Evolutionary conservation across 2,329 filamentous ascomycete species (phyloP), one percentile per base, ranked within the genome.

Genomic region (Penicillium sp.): DNA sequence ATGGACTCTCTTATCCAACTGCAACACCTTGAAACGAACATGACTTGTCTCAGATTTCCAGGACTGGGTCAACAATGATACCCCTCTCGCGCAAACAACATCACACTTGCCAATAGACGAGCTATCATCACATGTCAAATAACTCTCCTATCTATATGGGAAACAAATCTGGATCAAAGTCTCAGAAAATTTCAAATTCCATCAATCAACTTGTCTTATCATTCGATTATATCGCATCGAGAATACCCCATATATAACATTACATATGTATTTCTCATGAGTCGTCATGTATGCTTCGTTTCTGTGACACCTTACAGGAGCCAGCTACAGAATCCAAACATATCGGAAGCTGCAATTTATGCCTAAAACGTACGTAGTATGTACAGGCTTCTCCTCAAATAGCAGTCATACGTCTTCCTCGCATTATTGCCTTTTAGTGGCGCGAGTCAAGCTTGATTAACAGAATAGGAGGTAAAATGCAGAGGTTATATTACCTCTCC

Each of bases 221-320:
- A 61, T 61, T 53, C 55, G 56, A 61, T 57, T 61, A 59, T 56
- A 35, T 59, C 48, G 34, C 64, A 63, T 53, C 62, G 64, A 61
- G 60, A 40, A 34, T 65, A 60, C 47, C 47, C 61, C 50, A 56
- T 60, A 61, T 58, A 66, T 66, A 46, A 31, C 16, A 46, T 46
- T 46, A 26, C 24, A 26, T 26, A 26, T 26, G 24, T 26, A 26
- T 26, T 26, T 8, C 24, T 63, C 58, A 67, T 70, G 59, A 57
- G 48, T 51, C 40, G 52, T 46, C 60, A 56, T 59, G 48, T 56
- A 53, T 47, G 55, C 45, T 40, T 57, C 37, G 22, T 55, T n/a
- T 16, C 20, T n/a, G n/a, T n/a, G n/a, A 26, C 6, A 35, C 38
- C 34, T 69, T 32, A 26, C 10, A 42, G 10, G 22, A 16, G 7